Evolutionary conservation across 495 filamentous ascomycete genomes (phyloP).

Genomic region (Penicillium maclennaniae): DNA sequence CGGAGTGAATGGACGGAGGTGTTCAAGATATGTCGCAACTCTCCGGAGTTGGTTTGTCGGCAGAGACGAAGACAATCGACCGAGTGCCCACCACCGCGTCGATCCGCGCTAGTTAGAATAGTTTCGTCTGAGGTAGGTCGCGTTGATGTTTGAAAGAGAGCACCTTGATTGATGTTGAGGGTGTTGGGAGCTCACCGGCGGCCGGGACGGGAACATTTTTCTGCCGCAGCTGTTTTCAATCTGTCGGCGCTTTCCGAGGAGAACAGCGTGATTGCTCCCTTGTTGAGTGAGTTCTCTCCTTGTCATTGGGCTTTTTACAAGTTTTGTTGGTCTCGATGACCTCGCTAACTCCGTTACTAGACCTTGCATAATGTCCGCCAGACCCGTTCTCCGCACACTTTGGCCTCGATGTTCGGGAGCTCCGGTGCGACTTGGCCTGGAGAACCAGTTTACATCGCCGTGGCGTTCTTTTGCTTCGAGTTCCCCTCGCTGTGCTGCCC

Average conservation of each 20-base stretch:
- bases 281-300: slow-evolving; percentile 11
- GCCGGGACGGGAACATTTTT: slow-evolving; percentile 48
- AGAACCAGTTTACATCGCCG: slow-evolving; percentile 10
- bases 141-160: slow-evolving; percentile 11
- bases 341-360: slow-evolving; percentile 19
- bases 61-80: slow-evolving; percentile 23
- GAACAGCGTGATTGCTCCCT: slow-evolving; percentile 15
- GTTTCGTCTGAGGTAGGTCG: slow-evolving; percentile 7
- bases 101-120: slow-evolving; percentile 14
- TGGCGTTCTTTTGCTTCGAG: slow-evolving; percentile 39
- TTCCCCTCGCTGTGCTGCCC: slow-evolving; percentile 19
- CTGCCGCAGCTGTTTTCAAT: slow-evolving; percentile 33
- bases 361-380: slow-evolving; percentile 30
- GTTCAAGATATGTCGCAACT: slow-evolving; percentile 19
- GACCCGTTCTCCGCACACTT: slow-evolving; percentile 27
- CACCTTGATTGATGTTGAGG: slow-evolving; percentile 32
- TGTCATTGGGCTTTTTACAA: not conserved
- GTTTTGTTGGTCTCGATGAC: not conserved
- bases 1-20: slow-evolving; percentile 16
- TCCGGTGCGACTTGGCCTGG: slow-evolving; percentile 12
- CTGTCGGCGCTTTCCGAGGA: slow-evolving; percentile 25
- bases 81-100: slow-evolving; percentile 32
- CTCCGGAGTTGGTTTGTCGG: slow-evolving; percentile 22
- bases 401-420: slow-evolving; percentile 24
- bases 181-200: slow-evolving; percentile 44